Percentiles rank a stretch among this genome's conserved stretches.
Evolutionary conservation across 768 basidiomycete species (phyloP).

Genomic region (Pisolithus orientalis): DNA sequence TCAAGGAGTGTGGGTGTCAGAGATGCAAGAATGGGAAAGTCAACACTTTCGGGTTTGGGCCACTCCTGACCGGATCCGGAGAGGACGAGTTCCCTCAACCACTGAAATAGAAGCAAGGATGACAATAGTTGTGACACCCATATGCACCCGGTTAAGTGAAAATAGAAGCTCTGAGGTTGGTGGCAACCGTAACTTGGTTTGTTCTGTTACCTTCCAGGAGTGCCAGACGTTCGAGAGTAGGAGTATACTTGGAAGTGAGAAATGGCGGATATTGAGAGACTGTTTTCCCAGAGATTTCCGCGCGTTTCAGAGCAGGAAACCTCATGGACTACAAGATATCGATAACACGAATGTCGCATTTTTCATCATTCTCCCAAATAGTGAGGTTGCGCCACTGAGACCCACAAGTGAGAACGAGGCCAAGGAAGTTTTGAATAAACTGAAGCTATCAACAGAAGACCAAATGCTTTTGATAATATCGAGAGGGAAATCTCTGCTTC

Average conservation of each 20-base stretch:
- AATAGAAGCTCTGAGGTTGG: neutral
- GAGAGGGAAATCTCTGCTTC: neutral
- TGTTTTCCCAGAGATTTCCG: neutral
- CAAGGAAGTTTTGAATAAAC: neutral
- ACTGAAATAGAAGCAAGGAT: neutral
- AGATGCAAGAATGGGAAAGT: neutral
- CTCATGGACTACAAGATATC: neutral
- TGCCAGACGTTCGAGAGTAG: neutral
- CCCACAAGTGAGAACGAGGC: neutral
- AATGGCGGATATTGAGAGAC: neutral
- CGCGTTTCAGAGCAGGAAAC: neutral
- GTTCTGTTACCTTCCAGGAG: neutral
- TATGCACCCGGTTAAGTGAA: neutral
- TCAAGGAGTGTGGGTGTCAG: neutral
- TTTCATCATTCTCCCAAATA: neutral
- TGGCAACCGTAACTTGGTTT: neutral
- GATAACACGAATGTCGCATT: neutral
- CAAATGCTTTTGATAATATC: neutral
- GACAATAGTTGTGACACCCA: neutral
- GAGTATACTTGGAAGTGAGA: neutral
- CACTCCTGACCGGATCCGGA: neutral
- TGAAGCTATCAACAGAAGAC: neutral
- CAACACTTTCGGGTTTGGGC: neutral
- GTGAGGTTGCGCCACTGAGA: neutral
- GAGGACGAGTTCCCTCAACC: neutral